Base-by-base conservation (phyloP, 495 filamentous ascomycete genomes). In the Hypoxylon trugodes region DNA sequence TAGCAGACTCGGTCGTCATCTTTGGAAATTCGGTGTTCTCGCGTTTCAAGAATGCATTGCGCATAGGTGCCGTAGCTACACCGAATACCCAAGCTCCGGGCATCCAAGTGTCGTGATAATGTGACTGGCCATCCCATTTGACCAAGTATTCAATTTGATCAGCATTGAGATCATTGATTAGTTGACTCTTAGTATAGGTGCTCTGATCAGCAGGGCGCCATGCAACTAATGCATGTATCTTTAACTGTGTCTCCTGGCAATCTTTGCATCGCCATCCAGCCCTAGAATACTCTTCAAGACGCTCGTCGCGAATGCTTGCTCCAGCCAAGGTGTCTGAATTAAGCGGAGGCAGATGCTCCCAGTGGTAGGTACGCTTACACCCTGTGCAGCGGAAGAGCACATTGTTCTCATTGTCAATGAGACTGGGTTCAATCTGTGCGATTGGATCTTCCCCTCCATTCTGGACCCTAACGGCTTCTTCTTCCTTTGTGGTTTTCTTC, bases 21-120 rank as follows among this genome's bases (percentile, higher is more conserved):
- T 87, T 88, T 0, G 93, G 87, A 0, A 77, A 59, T 2, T 81
- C 70, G 43, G 82, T 79, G 38, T 87, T 85, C 3, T 90, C 82
- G 9, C 86, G 86, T 65, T 85, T 90, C 32, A 86, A 73, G 64
- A 98, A 99, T 0, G 90, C 83, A 12, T 80, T 84, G 5, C 91
- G 84, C 88, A 90, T 96, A 1, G 68, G 19, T 4, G 72, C 46
- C 13, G 77, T 74, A 37, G 83, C 82, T n/a, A 88, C 76, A n/a
- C 93, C 93, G 82, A 84, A 92, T 10, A 93, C 82, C 96, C 96
- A 99, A 19, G 87, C 82, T 6, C 95, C 96, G 13, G 90, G 87
- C 82, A 91, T 86, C 96, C 96, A 99, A 2, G 74, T 78, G 18
- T 87, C 88, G 49, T 88, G 88, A 63, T 86, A 89, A 60, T 97